A percentile compares a stretch with the other conserved stretches of the same genome.
Conservation (phyloP, 208 protist species). For the Trypanosoma mega region DNA sequence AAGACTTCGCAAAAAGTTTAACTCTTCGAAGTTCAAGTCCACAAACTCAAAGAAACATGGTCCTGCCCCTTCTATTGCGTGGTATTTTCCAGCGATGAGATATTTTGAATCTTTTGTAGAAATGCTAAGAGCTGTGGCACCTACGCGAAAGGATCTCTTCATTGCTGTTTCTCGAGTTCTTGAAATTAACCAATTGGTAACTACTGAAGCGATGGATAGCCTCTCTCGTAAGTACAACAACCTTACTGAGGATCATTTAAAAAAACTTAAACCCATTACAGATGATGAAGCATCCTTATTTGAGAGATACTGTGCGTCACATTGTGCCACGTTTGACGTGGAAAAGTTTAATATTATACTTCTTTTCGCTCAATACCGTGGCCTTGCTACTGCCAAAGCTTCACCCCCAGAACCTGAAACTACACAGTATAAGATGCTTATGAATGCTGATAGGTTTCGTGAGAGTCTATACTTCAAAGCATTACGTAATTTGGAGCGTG, state of each 20-base stretch:
- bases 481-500: slow-evolving; percentile 41
- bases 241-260: slow-evolving; percentile 30
- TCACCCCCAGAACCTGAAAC: slow-evolving; percentile 19
- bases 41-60: slow-evolving; percentile 4
- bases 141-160: slow-evolving; percentile 57
- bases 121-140: slow-evolving; percentile 70
- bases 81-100: slow-evolving; percentile 56
- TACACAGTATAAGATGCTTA: slow-evolving; percentile 45
- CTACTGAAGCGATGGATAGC: slow-evolving; percentile 20
- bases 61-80: slow-evolving; percentile 1
- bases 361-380: slow-evolving; percentile 58
- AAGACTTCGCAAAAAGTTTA: slow-evolving; percentile 31
- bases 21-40: slow-evolving; percentile 12
- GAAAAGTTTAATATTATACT: slow-evolving; percentile 65
- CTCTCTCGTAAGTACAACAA: slow-evolving; percentile 35
- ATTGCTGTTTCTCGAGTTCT: slow-evolving; percentile 33
- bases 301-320: slow-evolving; percentile 62
- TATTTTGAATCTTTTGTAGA: slow-evolving; percentile 79
- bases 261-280: slow-evolving; percentile 68
- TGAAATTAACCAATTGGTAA: slow-evolving; percentile 21
- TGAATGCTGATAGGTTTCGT: slow-evolving; percentile 47
- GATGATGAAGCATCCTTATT: slow-evolving; percentile 56
- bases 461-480: slow-evolving; percentile 64
- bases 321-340: slow-evolving; percentile 46
- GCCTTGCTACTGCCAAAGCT: slow-evolving; percentile 31